These are phyloP conservation scores for Angomonas ambiguus DNA, from an alignment of 208 protist genomes.

Conservation along the genomic window DNA sequence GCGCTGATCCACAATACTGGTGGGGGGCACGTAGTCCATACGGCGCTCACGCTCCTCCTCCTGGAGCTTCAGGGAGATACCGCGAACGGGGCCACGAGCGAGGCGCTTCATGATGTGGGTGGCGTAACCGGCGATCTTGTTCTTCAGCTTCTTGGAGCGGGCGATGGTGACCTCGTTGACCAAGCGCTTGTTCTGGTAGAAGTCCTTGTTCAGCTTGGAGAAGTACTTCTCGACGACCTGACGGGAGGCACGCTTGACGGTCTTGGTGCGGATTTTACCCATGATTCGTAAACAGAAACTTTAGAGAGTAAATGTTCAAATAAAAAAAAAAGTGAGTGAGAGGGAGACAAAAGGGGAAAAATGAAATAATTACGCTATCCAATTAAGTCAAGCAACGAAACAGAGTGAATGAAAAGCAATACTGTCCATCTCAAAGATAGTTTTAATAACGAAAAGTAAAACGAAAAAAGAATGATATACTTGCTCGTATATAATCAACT, in stretches of 20 bases:
- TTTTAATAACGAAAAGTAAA: conserved; percentile 9
- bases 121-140: conserved; percentile 99
- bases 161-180: conserved; percentile 97
- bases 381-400: no score
- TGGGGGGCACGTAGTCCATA: conserved; percentile 99
- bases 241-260: conserved; percentile 99
- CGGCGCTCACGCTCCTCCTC: conserved; percentile 99
- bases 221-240: conserved; percentile 99
- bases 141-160: conserved; percentile 99
- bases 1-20: conserved; percentile 80
- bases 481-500: not conserved
- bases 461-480: conserved; percentile 21
- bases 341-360: conserved; percentile 9
- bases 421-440: conserved; percentile 6
- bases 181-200: conserved; percentile 99
- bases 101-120: conserved; percentile 99
- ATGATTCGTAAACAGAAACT: no score
- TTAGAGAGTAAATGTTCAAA: conserved; percentile 10
- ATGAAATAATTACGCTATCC: no score
- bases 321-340: conserved; percentile 5
- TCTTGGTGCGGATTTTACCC: conserved; percentile 99
- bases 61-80: conserved; percentile 99
- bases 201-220: conserved; percentile 97
- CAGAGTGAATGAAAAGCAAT: no score
- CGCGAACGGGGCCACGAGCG: conserved; percentile 97